phyloP scores from a whole-genome alignment of 345 rosid species.

The Lenwebbia sp. region DNA sequence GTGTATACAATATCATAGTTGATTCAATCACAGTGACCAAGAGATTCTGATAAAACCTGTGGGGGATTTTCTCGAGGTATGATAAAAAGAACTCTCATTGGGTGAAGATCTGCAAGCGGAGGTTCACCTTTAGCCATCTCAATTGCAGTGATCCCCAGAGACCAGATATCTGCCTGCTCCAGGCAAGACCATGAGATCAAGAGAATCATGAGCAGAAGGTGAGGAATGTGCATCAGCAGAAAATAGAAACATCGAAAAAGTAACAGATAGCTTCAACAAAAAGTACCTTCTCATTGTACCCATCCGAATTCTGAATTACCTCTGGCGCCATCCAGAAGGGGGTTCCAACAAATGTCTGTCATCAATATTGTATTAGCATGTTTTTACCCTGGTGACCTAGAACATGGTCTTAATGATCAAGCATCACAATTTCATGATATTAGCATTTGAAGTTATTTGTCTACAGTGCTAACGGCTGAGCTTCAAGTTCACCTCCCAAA shows the following conservation, averaged over 20 bases:
- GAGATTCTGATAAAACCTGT: constrained; percentile 52
- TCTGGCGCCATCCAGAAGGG: constrained; percentile 99
- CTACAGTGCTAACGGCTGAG: not conserved
- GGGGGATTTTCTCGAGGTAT: constrained; percentile 99
- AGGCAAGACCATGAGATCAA: not conserved
- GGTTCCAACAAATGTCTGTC: constrained; percentile 98
- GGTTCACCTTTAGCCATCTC: constrained; percentile 99
- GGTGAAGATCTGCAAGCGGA: constrained; percentile 98
- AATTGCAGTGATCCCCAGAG: constrained; percentile 93
- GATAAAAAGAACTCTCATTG: constrained; percentile 98
- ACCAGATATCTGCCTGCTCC: constrained; percentile 98
- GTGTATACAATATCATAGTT: not conserved
- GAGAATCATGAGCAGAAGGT: not conserved
- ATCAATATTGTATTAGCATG: constrained; percentile 9
- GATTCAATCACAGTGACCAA: constrained; percentile 10
- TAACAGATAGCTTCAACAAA: not conserved
- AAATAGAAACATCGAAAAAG: not conserved
- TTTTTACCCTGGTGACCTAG: not conserved
- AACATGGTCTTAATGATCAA: not conserved
- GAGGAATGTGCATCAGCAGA: not conserved
- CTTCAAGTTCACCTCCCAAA: not conserved
- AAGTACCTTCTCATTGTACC: constrained; percentile 92
- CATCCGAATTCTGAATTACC: constrained; percentile 97
- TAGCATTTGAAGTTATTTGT: not conserved
- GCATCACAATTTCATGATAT: not conserved